Conservation (phyloP, 306 rosid genomes). For the Luffa aegyptiaca region DNA sequence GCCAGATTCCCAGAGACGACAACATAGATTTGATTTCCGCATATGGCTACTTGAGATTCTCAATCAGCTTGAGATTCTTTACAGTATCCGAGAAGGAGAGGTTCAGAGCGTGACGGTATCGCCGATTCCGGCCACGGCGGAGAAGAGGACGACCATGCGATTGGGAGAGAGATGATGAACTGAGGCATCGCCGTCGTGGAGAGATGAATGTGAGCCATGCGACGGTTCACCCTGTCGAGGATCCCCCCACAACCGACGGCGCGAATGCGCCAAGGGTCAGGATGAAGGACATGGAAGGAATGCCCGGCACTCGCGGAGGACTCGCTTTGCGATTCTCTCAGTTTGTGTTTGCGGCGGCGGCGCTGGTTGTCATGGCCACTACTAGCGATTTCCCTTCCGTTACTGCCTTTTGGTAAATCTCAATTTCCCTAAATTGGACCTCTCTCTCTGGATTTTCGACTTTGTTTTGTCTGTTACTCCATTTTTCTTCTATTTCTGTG, state of each 20-base stretch:
- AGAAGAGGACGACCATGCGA: not conserved
- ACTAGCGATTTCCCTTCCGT: slow-evolving; percentile 80
- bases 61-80: not conserved
- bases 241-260: slow-evolving; percentile 46
- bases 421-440: not conserved
- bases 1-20: not conserved
- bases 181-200: slow-evolving; percentile 13
- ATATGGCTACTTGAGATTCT: not conserved
- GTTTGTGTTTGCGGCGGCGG: slow-evolving; percentile 66
- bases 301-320: slow-evolving; percentile 88
- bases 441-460: not conserved
- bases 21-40: not conserved
- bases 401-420: slow-evolving; percentile 74
- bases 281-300: slow-evolving; percentile 83
- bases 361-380: slow-evolving; percentile 73
- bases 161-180: not conserved
- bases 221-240: slow-evolving; percentile 78
- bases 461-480: not conserved
- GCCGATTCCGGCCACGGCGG: not conserved
- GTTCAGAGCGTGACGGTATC: not conserved
- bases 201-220: slow-evolving; percentile 90
- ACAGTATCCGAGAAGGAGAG: not conserved
- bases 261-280: slow-evolving; percentile 52
- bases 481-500: not conserved
- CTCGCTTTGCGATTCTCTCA: slow-evolving; percentile 49